phyloP scores from a whole-genome alignment of 2,329 filamentous ascomycete genomes.

The Magnaporthiopsis poae region DNA sequence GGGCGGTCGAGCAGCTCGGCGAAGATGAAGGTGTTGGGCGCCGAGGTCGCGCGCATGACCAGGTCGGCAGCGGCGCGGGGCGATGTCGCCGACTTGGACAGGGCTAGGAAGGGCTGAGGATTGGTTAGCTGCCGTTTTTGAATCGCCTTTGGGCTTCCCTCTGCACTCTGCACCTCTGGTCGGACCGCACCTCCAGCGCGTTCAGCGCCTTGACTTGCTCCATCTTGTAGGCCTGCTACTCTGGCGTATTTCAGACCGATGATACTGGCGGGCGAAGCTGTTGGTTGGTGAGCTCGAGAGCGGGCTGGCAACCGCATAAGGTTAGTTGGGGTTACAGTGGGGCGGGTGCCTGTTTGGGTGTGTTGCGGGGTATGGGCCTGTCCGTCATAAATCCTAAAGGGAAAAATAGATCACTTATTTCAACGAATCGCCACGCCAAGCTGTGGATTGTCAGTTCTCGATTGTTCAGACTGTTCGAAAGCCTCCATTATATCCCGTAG shows the following conservation, averaged over 20 bases:
- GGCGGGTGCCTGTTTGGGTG: neutral
- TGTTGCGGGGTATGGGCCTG: neutral
- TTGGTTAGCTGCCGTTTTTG: slow-evolving; percentile 1
- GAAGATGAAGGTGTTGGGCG: slow-evolving; percentile 83
- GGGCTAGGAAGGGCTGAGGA: slow-evolving; percentile 73
- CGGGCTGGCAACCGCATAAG: slow-evolving; percentile 7
- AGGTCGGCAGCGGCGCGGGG: slow-evolving; percentile 78
- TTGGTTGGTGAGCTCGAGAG: neutral
- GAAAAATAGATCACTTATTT: too few relatives aligned
- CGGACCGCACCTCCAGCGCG: slow-evolving; percentile 44
- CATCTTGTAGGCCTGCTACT: slow-evolving; percentile 38
- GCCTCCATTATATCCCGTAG: too few relatives aligned
- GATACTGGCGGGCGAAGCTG: neutral
- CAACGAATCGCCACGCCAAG: too few relatives aligned
- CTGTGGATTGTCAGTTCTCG: too few relatives aligned
- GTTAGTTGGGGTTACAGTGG: slow-evolving; percentile 8
- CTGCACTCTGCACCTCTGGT: neutral
- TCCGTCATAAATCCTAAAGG: too few relatives aligned
- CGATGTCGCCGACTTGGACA: slow-evolving; percentile 76
- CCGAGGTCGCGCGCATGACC: slow-evolving; percentile 78
- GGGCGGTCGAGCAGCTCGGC: slow-evolving; percentile 78
- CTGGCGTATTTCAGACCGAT: neutral
- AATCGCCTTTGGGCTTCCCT: neutral
- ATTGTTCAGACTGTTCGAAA: too few relatives aligned
- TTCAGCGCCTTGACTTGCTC: slow-evolving; percentile 62